A percentile compares a stretch with the other conserved stretches of the same genome.
These are phyloP conservation scores for Telfairia occidentalis DNA, from an alignment of 331 rosid species.

Conservation along the genomic window DNA sequence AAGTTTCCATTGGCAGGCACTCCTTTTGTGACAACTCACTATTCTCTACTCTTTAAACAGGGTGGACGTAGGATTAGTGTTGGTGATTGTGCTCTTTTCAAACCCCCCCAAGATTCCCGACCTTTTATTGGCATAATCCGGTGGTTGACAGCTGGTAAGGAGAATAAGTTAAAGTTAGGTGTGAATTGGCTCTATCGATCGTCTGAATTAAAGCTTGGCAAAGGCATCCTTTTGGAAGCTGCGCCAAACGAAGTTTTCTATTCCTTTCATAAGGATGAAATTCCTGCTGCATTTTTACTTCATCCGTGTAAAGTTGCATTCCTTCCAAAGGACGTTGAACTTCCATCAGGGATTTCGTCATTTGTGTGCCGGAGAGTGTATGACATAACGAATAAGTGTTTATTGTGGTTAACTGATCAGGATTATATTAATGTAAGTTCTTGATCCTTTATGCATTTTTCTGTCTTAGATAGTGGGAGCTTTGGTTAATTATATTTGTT, in stretches of 20 bases:
- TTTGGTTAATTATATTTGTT: background rate
- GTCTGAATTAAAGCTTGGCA: conserved; percentile 66
- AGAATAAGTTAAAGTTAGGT: conserved; percentile 44
- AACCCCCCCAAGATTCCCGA: conserved; percentile 76
- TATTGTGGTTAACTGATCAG: conserved; percentile 92
- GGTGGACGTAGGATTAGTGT: conserved; percentile 89
- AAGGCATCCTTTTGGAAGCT: conserved; percentile 64
- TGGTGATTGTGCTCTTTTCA: conserved; percentile 95
- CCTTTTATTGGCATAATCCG: conserved; percentile 94
- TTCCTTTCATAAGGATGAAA: conserved; percentile 96
- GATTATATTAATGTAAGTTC: conserved; percentile 65
- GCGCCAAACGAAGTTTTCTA: conserved; percentile 87
- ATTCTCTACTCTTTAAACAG: conserved; percentile 21
- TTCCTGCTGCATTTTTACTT: conserved; percentile 84
- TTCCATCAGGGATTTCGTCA: conserved; percentile 85
- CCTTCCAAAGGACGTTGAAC: conserved; percentile 78
- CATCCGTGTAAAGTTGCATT: conserved; percentile 97
- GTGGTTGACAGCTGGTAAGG: conserved; percentile 38
- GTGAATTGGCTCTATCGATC: conserved; percentile 92
- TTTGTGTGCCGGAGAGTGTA: conserved; percentile 87
- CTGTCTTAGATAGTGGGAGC: background rate
- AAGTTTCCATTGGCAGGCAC: background rate
- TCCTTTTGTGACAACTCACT: background rate
- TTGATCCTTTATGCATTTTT: background rate
- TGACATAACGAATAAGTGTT: conserved; percentile 58